Conservation (phyloP, 2,329 filamentous ascomycete species). For the Scedosporium minutisporum region DNA sequence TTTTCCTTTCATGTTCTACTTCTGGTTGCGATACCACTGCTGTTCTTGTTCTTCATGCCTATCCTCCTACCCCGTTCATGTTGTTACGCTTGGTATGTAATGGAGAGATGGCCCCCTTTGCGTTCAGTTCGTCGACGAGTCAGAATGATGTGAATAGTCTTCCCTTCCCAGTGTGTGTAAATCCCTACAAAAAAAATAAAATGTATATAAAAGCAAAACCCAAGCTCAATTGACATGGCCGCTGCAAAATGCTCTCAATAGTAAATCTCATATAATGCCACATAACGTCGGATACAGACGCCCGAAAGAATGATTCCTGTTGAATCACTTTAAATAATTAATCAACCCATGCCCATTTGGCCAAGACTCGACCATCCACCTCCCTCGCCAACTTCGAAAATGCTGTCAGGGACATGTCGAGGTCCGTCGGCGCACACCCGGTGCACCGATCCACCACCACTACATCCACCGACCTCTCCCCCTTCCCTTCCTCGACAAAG, state of each 20-base stretch:
- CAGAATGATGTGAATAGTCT: background rate
- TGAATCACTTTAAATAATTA: background rate
- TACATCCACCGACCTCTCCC: slow-evolving; percentile 39
- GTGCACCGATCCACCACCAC: slow-evolving; percentile 60
- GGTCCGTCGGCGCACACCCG: slow-evolving; percentile 33
- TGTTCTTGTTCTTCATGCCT: background rate
- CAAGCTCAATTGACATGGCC: background rate
- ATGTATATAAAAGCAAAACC: background rate
- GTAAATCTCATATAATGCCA: background rate
- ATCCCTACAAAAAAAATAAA: background rate
- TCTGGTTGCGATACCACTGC: slow-evolving; percentile 4
- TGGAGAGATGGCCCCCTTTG: background rate
- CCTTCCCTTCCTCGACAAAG: background rate
- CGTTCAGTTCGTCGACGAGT: background rate
- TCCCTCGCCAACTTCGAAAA: slow-evolving; percentile 34
- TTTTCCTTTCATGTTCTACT: background rate
- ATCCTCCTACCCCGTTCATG: background rate
- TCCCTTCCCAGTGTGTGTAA: background rate
- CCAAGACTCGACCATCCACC: slow-evolving; percentile 14
- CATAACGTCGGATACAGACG: background rate
- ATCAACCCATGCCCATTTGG: slow-evolving; percentile 16
- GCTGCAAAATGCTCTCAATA: background rate
- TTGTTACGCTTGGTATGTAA: background rate
- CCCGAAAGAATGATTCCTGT: too few relatives aligned
- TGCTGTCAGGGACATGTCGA: slow-evolving; percentile 37